Evolutionary conservation across 148 eudicot genomes (phyloP).

Genomic region (Cornus florida): DNA sequence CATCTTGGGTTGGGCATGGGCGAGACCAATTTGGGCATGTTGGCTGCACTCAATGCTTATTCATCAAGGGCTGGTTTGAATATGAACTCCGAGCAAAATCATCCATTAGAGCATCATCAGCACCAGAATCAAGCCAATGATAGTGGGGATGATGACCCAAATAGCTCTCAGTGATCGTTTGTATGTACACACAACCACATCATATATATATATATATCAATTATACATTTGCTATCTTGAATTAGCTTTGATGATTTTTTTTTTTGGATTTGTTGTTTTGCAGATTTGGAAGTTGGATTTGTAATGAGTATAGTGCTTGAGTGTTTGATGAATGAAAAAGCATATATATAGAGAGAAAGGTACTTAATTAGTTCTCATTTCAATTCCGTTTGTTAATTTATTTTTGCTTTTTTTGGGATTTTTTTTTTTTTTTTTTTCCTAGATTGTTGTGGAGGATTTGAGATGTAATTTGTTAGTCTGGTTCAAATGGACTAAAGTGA

Average conservation of each 20-base stretch:
- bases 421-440: constrained; percentile 9
- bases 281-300: constrained; percentile 24
- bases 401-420: not conserved
- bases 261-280: not conserved
- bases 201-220: not conserved
- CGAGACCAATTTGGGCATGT: constrained; percentile 59
- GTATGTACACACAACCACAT: not conserved
- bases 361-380: constrained; percentile 15
- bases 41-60: constrained; percentile 61
- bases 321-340: not conserved
- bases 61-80: constrained; percentile 43
- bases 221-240: not conserved
- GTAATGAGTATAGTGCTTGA: constrained; percentile 13
- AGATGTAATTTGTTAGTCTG: constrained; percentile 33
- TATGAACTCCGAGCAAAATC: constrained; percentile 35
- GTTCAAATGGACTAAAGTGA: constrained; percentile 34
- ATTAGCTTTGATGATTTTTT: constrained; percentile 2
- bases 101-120: constrained; percentile 29
- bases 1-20: constrained; percentile 55
- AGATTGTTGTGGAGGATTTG: constrained; percentile 30
- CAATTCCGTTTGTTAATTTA: constrained; percentile 10
- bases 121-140: constrained; percentile 38
- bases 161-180: constrained; percentile 25
- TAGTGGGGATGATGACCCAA: constrained; percentile 53
- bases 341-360: not conserved